Conservation (phyloP, 176 grass and related monocot genomes). For the Metroxylon sagu region DNA sequence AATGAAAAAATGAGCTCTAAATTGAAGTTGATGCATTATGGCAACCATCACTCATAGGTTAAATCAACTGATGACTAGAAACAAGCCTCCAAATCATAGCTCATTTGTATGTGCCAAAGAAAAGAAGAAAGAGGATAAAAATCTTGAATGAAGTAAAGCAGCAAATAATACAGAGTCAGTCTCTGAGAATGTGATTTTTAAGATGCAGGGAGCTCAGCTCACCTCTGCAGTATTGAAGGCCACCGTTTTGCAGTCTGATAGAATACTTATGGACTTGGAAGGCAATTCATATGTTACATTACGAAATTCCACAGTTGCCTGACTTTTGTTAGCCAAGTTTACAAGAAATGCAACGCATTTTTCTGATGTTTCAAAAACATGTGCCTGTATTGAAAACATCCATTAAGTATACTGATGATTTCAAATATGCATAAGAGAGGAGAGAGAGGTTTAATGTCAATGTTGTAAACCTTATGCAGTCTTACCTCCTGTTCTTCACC, state of each 20-base stretch:
- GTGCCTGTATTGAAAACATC: constrained; percentile 34
- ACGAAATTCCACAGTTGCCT: constrained; percentile 31
- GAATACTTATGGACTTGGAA: constrained; percentile 66
- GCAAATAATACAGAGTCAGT: no score
- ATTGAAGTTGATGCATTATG: no score
- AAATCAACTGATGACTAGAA: no score
- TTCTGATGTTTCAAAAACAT: constrained; percentile 62
- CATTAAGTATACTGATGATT: no score
- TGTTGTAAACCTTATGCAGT: background rate
- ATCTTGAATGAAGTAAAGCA: no score
- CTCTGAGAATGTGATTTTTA: background rate
- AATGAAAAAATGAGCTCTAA: no score
- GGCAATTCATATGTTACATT: constrained; percentile 39
- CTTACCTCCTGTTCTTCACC: constrained; percentile 72
- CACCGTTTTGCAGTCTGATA: constrained; percentile 46
- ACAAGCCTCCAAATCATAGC: no score
- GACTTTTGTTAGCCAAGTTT: constrained; percentile 38
- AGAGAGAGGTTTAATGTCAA: background rate
- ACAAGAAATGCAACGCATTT: constrained; percentile 70
- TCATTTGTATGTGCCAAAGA: background rate
- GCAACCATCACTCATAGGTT: no score
- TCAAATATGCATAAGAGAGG: background rate
- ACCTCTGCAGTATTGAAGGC: constrained; percentile 78
- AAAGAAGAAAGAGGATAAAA: no score
- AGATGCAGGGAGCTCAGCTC: constrained; percentile 5